phyloP scores from a whole-genome alignment of 75 land plant genomes.

The Sequoiadendron giganteum region DNA sequence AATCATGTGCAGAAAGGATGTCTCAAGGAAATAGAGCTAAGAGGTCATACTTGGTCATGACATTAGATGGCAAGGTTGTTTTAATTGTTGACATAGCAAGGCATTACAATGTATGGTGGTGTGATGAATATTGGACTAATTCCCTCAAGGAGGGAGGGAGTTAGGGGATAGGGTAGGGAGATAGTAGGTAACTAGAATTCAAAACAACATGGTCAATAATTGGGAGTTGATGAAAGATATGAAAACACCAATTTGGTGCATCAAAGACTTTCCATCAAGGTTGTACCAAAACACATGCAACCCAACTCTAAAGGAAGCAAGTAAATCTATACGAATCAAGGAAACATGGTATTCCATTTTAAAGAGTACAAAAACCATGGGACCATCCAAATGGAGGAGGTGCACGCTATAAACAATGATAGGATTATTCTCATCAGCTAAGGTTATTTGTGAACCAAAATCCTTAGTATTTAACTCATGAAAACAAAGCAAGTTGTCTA shows the following conservation, averaged over 20 bases:
- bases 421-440: neutral
- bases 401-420: neutral
- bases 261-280: no score
- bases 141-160: neutral
- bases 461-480: neutral
- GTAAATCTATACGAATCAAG: neutral
- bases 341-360: neutral
- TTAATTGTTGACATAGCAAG: no score
- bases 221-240: neutral
- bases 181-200: neutral
- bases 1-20: neutral
- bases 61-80: neutral
- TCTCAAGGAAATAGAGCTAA: neutral
- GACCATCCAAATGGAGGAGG: neutral
- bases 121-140: no score
- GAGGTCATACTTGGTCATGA: neutral
- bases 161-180: neutral
- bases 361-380: neutral
- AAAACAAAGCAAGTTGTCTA: neutral
- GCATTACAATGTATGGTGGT: no score
- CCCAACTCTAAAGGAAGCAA: neutral
- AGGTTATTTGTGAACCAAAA: neutral
- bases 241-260: neutral
- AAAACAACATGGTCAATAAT: neutral
- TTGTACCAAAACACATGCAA: neutral